Conservation (phyloP, 2,329 filamentous ascomycete genomes). For the Penicillium sp. region DNA sequence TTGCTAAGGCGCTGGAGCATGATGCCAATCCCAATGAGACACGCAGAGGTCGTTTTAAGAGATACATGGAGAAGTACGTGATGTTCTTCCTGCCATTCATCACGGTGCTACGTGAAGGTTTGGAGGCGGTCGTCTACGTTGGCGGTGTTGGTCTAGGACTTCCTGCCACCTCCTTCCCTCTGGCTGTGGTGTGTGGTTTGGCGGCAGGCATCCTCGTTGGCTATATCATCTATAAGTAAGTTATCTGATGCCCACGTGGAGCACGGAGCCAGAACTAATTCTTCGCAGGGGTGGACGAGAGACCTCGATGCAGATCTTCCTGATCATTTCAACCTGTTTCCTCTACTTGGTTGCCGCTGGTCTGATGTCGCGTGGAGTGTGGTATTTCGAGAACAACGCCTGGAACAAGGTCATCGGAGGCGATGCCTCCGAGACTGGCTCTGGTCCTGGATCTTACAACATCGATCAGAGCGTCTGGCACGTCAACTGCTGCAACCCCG, state of each 20-base stretch:
- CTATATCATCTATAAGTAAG: constrained; percentile 72
- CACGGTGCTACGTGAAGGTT: constrained; percentile 78
- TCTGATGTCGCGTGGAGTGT: constrained; percentile 71
- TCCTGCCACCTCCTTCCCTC: constrained; percentile 70
- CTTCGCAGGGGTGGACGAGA: constrained; percentile 55
- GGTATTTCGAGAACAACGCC: constrained; percentile 64
- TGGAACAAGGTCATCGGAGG: constrained; percentile 40
- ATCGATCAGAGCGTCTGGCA: constrained; percentile 77
- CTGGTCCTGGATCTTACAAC: constrained; percentile 72
- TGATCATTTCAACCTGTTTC: constrained; percentile 76
- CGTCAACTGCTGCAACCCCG: constrained; percentile 75
- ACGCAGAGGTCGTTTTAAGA: constrained; percentile 51
- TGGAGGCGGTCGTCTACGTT: constrained; percentile 82
- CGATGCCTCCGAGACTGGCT: constrained; percentile 57
- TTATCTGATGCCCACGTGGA: background rate
- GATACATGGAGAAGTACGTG: constrained; percentile 69
- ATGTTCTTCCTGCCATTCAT: constrained; percentile 85
- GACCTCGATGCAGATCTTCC: constrained; percentile 67
- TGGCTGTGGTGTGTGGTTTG: constrained; percentile 70
- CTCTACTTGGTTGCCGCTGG: constrained; percentile 80
- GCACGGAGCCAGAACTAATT: background rate
- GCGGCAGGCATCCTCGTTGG: constrained; percentile 63
- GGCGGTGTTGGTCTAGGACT: constrained; percentile 75
- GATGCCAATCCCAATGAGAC: constrained; percentile 40
- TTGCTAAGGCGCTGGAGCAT: constrained; percentile 59